Conservation (phyloP, 1,284 basidiomycete genomes). For the Papiliotrema laurentii region DNA sequence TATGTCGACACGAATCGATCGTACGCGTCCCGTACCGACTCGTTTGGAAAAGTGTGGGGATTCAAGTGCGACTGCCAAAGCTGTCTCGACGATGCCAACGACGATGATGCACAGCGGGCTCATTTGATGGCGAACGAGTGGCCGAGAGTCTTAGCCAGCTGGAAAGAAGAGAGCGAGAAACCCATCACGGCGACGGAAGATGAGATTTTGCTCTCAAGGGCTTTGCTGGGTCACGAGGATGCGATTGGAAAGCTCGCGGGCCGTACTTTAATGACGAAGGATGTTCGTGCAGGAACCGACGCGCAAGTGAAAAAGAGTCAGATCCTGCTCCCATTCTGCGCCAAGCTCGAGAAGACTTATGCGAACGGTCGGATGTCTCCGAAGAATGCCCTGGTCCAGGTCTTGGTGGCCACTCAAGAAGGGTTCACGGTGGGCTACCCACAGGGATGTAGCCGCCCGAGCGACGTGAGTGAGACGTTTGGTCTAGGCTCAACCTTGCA, state of each 20-base stretch:
- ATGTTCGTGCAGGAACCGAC: not conserved
- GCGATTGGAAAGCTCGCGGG: not conserved
- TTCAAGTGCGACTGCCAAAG: not conserved
- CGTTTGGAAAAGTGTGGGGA: not conserved
- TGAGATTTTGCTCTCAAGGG: not conserved
- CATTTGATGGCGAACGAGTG: not conserved
- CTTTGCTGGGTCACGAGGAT: not conserved
- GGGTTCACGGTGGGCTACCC: not conserved
- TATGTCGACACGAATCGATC: not conserved
- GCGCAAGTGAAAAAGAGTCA: not conserved
- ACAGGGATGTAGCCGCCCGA: not conserved
- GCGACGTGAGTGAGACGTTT: not conserved
- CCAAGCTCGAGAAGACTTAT: conserved; percentile 4
- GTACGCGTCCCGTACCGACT: not conserved
- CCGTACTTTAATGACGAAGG: not conserved
- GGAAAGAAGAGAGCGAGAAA: not conserved
- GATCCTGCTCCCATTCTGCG: not conserved
- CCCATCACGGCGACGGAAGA: not conserved
- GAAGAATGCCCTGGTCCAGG: not conserved
- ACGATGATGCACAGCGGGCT: not conserved
- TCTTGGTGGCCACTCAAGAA: not conserved
- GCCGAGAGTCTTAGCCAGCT: not conserved
- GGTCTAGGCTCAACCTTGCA: not conserved
- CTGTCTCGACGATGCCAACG: not conserved
- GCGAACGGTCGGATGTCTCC: not conserved